Percentiles rank a stretch among this genome's conserved stretches.
These are phyloP conservation scores for Cadophora gregata DNA, from an alignment of 2,329 filamentous ascomycete genomes.

Conservation along the genomic window DNA sequence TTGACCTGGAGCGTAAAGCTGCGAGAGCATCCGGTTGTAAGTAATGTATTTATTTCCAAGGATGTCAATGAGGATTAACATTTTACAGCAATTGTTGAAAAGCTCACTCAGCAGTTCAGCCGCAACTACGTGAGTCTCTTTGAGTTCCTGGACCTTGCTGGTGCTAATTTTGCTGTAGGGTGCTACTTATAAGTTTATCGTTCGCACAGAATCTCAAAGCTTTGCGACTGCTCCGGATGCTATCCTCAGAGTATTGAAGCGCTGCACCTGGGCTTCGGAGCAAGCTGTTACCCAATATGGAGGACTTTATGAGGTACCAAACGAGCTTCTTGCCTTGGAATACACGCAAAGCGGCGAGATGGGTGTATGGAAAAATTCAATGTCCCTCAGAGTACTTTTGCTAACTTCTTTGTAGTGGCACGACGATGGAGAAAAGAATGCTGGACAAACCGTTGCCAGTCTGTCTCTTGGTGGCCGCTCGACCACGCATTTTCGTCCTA, in stretches of 20 bases:
- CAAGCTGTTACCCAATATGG: conserved; percentile 44
- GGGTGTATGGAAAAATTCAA: conserved; percentile 48
- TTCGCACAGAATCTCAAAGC: conserved; percentile 55
- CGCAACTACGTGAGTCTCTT: conserved; percentile 57
- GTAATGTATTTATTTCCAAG: conserved; percentile 29
- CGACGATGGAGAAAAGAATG: conserved; percentile 68
- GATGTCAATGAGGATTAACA: not conserved
- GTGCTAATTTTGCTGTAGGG: conserved; percentile 49
- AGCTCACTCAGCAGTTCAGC: conserved; percentile 46
- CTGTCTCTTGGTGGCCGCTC: conserved; percentile 64
- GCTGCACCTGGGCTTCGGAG: conserved; percentile 61
- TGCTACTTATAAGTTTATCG: conserved; percentile 70
- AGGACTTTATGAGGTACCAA: conserved; percentile 54
- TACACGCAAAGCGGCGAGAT: conserved; percentile 68
- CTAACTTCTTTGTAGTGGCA: conserved; percentile 56
- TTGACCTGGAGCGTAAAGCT: conserved; percentile 54
- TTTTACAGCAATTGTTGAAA: conserved; percentile 11
- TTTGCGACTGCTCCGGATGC: conserved; percentile 56
- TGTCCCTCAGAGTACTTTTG: not conserved
- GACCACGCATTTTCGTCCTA: conserved; percentile 63
- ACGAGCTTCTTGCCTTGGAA: conserved; percentile 66
- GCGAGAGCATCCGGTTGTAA: conserved; percentile 48
- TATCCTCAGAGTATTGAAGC: conserved; percentile 56
- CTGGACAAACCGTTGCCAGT: conserved; percentile 67
- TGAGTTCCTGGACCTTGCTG: not conserved